Conservation (phyloP, 2,329 filamentous ascomycete genomes). For the Pleoardoris graminearum region DNA sequence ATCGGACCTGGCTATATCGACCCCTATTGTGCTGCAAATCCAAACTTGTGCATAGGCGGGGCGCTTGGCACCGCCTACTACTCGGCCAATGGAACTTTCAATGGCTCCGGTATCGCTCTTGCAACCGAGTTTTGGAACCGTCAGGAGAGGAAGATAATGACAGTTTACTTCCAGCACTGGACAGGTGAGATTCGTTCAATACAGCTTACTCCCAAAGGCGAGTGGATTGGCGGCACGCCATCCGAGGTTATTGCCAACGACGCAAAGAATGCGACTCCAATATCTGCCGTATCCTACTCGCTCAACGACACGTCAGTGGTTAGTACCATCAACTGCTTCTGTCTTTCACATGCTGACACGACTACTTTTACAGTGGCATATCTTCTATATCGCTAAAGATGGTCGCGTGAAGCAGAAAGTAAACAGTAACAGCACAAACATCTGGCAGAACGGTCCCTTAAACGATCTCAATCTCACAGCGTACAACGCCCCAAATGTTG, state of each 20-base stretch:
- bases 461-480: conserved; percentile 79
- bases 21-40: conserved; percentile 32
- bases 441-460: conserved; percentile 48
- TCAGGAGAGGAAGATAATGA: conserved; percentile 46
- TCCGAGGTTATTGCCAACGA: conserved; percentile 47
- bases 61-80: conserved; percentile 45
- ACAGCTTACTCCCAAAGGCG: conserved; percentile 41
- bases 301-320: conserved; percentile 44
- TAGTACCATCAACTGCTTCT: conserved; percentile 6
- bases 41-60: conserved; percentile 44
- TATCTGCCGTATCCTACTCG: conserved; percentile 50
- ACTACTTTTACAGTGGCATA: conserved; percentile 35
- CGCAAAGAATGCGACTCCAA: conserved; percentile 49
- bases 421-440: conserved; percentile 44
- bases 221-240: conserved; percentile 47
- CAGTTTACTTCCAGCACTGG: conserved; percentile 52
- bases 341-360: neutral
- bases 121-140: conserved; percentile 49
- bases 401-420: conserved; percentile 46
- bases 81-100: conserved; percentile 49
- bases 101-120: conserved; percentile 52
- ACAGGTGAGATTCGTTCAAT: conserved; percentile 49
- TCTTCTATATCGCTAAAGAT: conserved; percentile 49
- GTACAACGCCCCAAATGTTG: conserved; percentile 89
- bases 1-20: conserved; percentile 14